Evolutionary conservation across 176 grass and related monocot genomes (phyloP).

Genomic region (Carex kokanica): DNA sequence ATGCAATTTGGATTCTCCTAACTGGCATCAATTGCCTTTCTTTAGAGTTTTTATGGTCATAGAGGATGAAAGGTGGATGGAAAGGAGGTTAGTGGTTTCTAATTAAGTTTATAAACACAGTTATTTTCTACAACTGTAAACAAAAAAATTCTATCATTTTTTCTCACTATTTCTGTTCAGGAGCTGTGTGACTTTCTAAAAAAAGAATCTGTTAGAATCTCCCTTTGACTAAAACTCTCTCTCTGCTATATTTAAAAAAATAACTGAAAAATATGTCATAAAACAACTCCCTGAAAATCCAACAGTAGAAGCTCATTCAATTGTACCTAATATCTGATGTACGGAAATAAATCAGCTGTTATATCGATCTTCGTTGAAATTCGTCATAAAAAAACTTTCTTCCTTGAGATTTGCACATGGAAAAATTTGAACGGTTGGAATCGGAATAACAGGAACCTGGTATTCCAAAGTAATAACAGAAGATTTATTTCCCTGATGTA

Average conservation of each 20-base stretch:
- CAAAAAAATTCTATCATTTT: not conserved
- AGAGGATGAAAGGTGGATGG: not conserved
- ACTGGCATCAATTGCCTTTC: constrained; percentile 17
- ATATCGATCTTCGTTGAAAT: too few relatives aligned
- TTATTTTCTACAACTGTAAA: constrained; percentile 14
- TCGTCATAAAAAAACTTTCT: too few relatives aligned
- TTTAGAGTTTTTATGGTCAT: constrained; percentile 18
- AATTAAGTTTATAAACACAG: not conserved
- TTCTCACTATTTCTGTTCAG: not conserved
- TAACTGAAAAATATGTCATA: not conserved
- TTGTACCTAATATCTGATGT: not conserved
- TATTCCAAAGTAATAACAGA: too few relatives aligned
- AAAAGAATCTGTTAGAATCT: not conserved
- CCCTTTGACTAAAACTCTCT: constrained; percentile 4
- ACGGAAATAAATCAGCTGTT: too few relatives aligned
- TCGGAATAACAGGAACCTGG: too few relatives aligned
- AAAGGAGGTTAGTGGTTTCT: constrained; percentile 4
- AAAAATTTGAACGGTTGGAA: too few relatives aligned
- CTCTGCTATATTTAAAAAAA: not conserved
- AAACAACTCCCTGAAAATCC: not conserved
- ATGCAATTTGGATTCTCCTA: constrained; percentile 18
- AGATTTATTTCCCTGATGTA: too few relatives aligned
- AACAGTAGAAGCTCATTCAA: not conserved
- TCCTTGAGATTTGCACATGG: too few relatives aligned
- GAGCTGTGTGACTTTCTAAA: not conserved